Base-by-base conservation (phyloP, 176 grass and related monocot genomes). In the Themeda triandra region DNA sequence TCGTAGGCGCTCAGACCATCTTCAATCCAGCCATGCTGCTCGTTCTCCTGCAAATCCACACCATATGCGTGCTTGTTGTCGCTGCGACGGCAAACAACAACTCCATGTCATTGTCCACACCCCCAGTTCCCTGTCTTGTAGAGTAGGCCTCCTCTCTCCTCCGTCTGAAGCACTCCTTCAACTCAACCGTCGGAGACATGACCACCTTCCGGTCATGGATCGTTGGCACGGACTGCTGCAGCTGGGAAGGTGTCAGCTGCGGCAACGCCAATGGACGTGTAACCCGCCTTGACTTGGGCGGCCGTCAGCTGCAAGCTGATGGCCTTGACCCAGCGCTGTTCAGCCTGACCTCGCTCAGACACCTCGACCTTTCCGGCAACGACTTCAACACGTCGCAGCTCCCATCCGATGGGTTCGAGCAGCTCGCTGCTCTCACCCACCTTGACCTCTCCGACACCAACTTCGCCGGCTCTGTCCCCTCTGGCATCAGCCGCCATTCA, bases 181-280 rank as follows among this genome's bases (percentile, higher is more conserved):
- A n/a, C n/a, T n/a, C n/a, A n/a, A n/a, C n/a, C n/a, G n/a, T n/a
- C n/a, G n/a, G n/a, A n/a, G n/a, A n/a, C n/a, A n/a, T n/a, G n/a
- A n/a, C n/a, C n/a, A n/a, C n/a, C n/a, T n/a, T n/a, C n/a, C n/a
- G n/a, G n/a, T n/a, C n/a, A n/a, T n/a, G n/a, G n/a, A n/a, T n/a
- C n/a, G n/a, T n/a, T n/a, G n/a, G n/a, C n/a, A n/a, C n/a, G n/a
- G n/a, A n/a, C n/a, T n/a, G n/a, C 66, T 90, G 84, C 58, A 40
- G 4, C 18, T 90, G 88, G 88, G 66, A 86, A n/a, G 88, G 88
- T 45, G 66, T 90, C 28, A 18, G 13, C 12, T 90, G 88, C 35
- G 66, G 68, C 56, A 42, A 18, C 3, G 19, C 66, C 12, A 66
- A 73, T 10, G 79, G 83, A 17, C 79, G 33, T 35, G 39, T 63